Conservation (phyloP, 352 stramenopile species). For the Phytophthora aleatoria region DNA sequence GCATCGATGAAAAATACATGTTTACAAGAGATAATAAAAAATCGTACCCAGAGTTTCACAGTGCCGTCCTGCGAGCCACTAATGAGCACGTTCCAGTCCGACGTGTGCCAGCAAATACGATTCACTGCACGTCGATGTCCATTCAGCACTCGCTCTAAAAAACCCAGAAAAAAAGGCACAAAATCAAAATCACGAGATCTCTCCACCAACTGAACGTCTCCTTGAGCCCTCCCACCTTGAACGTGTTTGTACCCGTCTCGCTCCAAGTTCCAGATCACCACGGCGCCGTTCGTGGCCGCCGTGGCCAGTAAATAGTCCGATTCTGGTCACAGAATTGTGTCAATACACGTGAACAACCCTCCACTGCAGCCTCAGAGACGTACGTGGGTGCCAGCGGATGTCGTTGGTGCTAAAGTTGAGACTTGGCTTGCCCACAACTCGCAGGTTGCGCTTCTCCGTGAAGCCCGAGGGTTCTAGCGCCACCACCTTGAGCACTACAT, state of each 20-base stretch:
- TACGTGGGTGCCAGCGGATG: slow-evolving; percentile 89
- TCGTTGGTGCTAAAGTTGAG: slow-evolving; percentile 91
- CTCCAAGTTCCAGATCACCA: slow-evolving; percentile 90
- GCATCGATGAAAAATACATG: neutral
- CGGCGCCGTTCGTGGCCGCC: slow-evolving; percentile 80
- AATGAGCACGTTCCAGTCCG: slow-evolving; percentile 78
- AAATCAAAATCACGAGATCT: neutral
- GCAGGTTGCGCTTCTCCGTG: slow-evolving; percentile 84
- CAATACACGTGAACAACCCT: slow-evolving; percentile 1
- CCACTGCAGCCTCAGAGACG: slow-evolving; percentile 8
- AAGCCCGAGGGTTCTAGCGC: slow-evolving; percentile 78
- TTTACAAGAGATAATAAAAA: neutral
- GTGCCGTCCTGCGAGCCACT: slow-evolving; percentile 88
- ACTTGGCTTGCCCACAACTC: slow-evolving; percentile 74
- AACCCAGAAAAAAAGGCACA: neutral
- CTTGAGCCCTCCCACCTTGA: slow-evolving; percentile 50
- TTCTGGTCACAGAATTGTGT: slow-evolving; percentile 44
- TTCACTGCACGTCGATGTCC: slow-evolving; percentile 87
- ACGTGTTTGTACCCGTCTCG: slow-evolving; percentile 88
- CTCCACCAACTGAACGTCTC: neutral
- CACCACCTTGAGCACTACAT: slow-evolving; percentile 82
- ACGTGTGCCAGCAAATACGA: slow-evolving; percentile 89
- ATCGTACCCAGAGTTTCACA: slow-evolving; percentile 84
- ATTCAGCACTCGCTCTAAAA: slow-evolving; percentile 73
- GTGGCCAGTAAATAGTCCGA: slow-evolving; percentile 85